Evolutionary conservation across 75 land plant species (phyloP).

Genomic region (Ceratopteris richardii): DNA sequence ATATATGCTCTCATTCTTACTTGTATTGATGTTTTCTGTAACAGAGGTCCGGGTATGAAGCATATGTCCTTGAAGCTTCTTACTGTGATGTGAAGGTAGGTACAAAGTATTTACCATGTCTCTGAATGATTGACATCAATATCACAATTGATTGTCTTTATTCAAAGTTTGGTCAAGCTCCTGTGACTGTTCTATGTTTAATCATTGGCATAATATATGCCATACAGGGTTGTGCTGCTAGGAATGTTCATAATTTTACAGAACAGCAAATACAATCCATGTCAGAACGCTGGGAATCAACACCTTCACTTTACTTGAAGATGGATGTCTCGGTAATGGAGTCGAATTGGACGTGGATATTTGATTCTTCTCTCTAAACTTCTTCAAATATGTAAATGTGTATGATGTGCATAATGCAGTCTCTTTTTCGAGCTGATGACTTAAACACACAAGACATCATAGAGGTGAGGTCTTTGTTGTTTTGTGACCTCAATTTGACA

Average conservation of each 20-base stretch:
- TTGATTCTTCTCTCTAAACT: not conserved
- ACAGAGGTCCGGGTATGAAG: conserved; percentile 86
- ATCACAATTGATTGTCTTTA: too few species aligned
- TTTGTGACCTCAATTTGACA: too few species aligned
- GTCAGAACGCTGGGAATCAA: conserved; percentile 65
- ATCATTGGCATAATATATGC: too few species aligned
- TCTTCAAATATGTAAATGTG: too few species aligned
- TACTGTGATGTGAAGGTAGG: conserved; percentile 73
- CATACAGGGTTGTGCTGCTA: conserved; percentile 76
- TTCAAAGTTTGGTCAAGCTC: too few species aligned
- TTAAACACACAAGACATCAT: conserved; percentile 47
- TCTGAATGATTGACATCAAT: conserved; percentile 1
- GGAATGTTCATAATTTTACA: conserved; percentile 73
- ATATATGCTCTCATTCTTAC: too few species aligned
- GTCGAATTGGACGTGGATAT: not conserved
- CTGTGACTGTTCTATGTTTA: too few species aligned
- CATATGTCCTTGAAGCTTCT: conserved; percentile 67
- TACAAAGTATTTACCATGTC: not conserved
- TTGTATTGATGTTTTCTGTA: conserved; percentile 4
- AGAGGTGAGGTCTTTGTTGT: conserved; percentile 55
- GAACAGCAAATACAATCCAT: conserved; percentile 51
- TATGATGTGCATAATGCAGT: too few species aligned
- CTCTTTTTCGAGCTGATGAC: conserved; percentile 66
- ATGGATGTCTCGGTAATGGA: conserved; percentile 64
- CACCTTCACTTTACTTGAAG: conserved; percentile 64